Conservation (phyloP, 352 stramenopile genomes). For the Globisporangium rhizosaccharum region DNA sequence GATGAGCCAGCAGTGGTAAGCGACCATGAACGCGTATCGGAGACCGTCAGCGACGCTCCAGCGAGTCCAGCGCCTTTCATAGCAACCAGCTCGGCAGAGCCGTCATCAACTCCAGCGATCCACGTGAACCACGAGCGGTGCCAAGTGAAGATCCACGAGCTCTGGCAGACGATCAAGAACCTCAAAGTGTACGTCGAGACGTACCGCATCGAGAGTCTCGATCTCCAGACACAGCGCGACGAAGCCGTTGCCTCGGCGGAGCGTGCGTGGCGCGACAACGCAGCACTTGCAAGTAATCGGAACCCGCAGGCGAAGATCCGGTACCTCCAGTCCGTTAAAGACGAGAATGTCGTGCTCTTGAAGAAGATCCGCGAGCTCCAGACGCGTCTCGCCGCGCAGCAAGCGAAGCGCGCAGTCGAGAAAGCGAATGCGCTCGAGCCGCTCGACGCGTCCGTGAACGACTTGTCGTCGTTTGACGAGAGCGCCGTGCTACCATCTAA, state of each 20-base stretch:
- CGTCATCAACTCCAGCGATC: neutral
- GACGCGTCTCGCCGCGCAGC: conserved; percentile 25
- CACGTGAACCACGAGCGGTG: conserved; percentile 38
- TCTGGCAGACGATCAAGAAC: conserved; percentile 61
- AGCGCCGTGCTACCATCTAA: conserved; percentile 6
- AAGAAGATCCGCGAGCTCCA: conserved; percentile 57
- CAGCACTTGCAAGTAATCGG: conserved; percentile 45
- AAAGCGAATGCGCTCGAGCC: conserved; percentile 7
- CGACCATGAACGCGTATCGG: too few relatives aligned
- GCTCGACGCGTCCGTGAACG: conserved; percentile 7
- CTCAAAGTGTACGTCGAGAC: conserved; percentile 58
- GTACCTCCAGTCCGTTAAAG: conserved; percentile 66
- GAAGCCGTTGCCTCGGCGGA: conserved; percentile 51
- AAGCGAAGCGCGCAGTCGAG: conserved; percentile 10
- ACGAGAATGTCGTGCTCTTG: conserved; percentile 49
- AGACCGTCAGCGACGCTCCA: neutral
- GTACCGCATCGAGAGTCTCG: conserved; percentile 44
- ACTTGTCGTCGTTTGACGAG: conserved; percentile 16
- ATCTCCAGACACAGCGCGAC: conserved; percentile 46
- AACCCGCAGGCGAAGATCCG: conserved; percentile 73
- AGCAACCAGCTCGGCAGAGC: neutral
- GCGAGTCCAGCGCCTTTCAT: neutral
- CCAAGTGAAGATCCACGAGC: conserved; percentile 59
- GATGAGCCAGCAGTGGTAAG: too few relatives aligned
- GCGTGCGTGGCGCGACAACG: conserved; percentile 50